phyloP scores from a whole-genome alignment of 345 rosid species.

The thale cress (Arabidopsis thaliana) region TAIR10.1 NC_003070.9:98501-99000 shows the following conservation, averaged over 20 bases:
- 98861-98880: not conserved
- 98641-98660: not conserved
- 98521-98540: constrained; percentile 97
- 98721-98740: not conserved
- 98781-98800: not conserved
- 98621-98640: not conserved
- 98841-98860: constrained; percentile 15
- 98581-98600: constrained; percentile 87
- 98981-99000: constrained; percentile 98
- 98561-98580: constrained; percentile 92
- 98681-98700: constrained; percentile 6
- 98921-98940: constrained; percentile 96
- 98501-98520: constrained; percentile 98
- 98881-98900: not conserved
- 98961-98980: constrained; percentile 84
- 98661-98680: not conserved
- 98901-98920: constrained; percentile 86
- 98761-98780: not conserved
- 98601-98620: constrained; percentile 72
- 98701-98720: not conserved
- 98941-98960: constrained; percentile 89
- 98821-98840: not conserved
- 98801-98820: not conserved
- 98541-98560: constrained; percentile 96
- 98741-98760: not conserved